Conservation (phyloP, 163 green algal species). For the Prototheca cutis region DNA sequence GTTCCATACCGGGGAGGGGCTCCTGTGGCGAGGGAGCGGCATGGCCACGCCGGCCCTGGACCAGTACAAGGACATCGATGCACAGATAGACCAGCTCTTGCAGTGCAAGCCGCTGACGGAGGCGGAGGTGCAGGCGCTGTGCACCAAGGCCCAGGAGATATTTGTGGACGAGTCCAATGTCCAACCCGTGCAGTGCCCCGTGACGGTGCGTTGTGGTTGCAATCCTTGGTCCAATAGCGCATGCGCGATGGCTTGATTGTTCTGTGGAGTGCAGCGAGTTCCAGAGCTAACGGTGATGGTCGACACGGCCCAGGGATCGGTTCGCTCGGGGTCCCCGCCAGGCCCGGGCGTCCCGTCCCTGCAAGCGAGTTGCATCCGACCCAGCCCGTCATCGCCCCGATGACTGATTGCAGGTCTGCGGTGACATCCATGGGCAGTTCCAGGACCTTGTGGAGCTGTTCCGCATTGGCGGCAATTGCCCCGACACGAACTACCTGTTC, state of each 20-base stretch:
- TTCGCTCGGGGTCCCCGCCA: no score
- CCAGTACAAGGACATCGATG: slow-evolving; percentile 37
- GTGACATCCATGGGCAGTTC: slow-evolving; percentile 99
- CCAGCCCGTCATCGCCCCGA: no score
- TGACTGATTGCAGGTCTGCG: slow-evolving; percentile 54
- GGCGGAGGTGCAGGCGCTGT: slow-evolving; percentile 43
- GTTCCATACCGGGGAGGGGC: no score
- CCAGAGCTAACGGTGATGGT: no score
- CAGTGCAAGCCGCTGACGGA: slow-evolving; percentile 45
- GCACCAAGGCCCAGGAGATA: slow-evolving; percentile 47
- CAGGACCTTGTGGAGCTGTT: slow-evolving; percentile 98
- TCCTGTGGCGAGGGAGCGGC: background rate
- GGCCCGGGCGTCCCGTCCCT: no score
- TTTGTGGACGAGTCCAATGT: slow-evolving; percentile 87
- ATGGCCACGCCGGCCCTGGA: slow-evolving; percentile 14
- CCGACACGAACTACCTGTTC: slow-evolving; percentile 98
- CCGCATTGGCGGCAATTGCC: slow-evolving; percentile 88
- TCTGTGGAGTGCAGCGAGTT: no score
- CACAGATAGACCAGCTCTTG: slow-evolving; percentile 44
- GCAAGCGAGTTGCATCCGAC: no score
- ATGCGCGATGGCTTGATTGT: no score
- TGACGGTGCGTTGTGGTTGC: slow-evolving; percentile 89
- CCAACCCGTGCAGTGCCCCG: slow-evolving; percentile 87
- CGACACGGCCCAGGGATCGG: no score
- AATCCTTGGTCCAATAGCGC: no score